phyloP scores from a whole-genome alignment of 805 yeast genomes.

The Myxozyma geophila region DNA sequence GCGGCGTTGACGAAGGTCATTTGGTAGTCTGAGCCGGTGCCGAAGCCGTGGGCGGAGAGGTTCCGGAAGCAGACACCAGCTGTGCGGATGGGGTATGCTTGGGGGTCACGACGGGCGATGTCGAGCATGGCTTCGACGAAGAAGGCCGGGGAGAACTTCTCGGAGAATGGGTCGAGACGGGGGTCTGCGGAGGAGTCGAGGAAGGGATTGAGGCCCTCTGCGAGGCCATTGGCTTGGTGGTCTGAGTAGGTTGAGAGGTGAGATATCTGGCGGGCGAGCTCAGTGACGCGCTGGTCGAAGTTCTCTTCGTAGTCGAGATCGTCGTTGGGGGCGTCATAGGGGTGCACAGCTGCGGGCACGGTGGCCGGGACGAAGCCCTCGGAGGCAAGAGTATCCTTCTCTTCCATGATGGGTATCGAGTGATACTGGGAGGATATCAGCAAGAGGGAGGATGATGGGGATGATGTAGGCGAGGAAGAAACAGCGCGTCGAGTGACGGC shows the following conservation, averaged over 20 bases:
- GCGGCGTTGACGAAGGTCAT: slow-evolving; percentile 58
- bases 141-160: slow-evolving; percentile 58
- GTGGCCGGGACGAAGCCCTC: slow-evolving; percentile 16
- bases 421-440: neutral
- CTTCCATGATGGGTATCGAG: neutral
- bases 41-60: slow-evolving; percentile 66
- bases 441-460: slow-evolving; percentile 1
- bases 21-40: slow-evolving; percentile 69
- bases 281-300: slow-evolving; percentile 30
- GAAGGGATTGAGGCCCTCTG: slow-evolving; percentile 27
- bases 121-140: slow-evolving; percentile 68
- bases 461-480: neutral
- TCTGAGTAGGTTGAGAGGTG: slow-evolving; percentile 23
- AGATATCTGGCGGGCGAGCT: slow-evolving; percentile 37
- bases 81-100: slow-evolving; percentile 60
- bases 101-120: slow-evolving; percentile 60
- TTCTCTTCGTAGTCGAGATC: neutral
- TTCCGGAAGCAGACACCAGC: slow-evolving; percentile 66
- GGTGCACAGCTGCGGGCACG: neutral
- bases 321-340: slow-evolving; percentile 5
- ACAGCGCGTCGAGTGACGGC: neutral
- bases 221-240: neutral
- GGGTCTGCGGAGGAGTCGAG: slow-evolving; percentile 46
- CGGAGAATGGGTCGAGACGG: slow-evolving; percentile 61
- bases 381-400: slow-evolving; percentile 1